Percentiles rank a stretch among this genome's conserved stretches.
Conservation (phyloP, 257 asterid species). For the Thymus quinquecostatus region DNA sequence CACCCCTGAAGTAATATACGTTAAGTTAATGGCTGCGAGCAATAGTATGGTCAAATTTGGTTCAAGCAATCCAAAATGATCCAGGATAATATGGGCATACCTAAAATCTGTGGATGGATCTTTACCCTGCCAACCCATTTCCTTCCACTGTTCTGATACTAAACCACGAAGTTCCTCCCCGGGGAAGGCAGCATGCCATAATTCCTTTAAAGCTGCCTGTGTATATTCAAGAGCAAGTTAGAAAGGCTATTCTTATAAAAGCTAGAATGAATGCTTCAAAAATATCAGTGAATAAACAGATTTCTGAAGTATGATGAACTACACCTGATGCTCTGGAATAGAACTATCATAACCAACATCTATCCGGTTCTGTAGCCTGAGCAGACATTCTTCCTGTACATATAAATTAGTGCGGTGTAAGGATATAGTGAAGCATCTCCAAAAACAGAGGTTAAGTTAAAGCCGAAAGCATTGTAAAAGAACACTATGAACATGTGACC, state of each 20-base stretch:
- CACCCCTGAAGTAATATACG: slow-evolving; percentile 68
- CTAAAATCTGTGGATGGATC: slow-evolving; percentile 99
- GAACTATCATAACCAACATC: slow-evolving; percentile 84
- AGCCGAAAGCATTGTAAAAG: not conserved
- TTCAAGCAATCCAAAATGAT: slow-evolving; percentile 27
- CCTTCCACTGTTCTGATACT: slow-evolving; percentile 99
- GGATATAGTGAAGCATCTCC: slow-evolving; percentile 27
- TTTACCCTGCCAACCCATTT: slow-evolving; percentile 99
- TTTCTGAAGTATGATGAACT: slow-evolving; percentile 25
- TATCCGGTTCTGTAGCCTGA: slow-evolving; percentile 79
- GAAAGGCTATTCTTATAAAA: slow-evolving; percentile 5
- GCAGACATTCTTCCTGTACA: slow-evolving; percentile 87
- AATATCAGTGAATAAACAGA: not conserved
- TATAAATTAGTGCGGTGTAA: slow-evolving; percentile 31
- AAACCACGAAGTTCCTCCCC: slow-evolving; percentile 77
- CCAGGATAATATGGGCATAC: slow-evolving; percentile 42
- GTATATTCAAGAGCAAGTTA: slow-evolving; percentile 19
- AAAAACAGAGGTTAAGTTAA: not conserved
- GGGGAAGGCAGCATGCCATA: slow-evolving; percentile 95
- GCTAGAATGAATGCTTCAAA: slow-evolving; percentile 8
- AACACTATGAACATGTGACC: slow-evolving; percentile 21
- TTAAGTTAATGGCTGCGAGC: slow-evolving; percentile 23
- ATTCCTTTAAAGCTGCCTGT: slow-evolving; percentile 80
- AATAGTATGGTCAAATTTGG: slow-evolving; percentile 5
- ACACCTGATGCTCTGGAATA: slow-evolving; percentile 87